Percentiles rank a stretch among this genome's conserved stretches.
phyloP scores from a whole-genome alignment of 1,284 basidiomycete species.

The Xerocomus nothofagi region DNA sequence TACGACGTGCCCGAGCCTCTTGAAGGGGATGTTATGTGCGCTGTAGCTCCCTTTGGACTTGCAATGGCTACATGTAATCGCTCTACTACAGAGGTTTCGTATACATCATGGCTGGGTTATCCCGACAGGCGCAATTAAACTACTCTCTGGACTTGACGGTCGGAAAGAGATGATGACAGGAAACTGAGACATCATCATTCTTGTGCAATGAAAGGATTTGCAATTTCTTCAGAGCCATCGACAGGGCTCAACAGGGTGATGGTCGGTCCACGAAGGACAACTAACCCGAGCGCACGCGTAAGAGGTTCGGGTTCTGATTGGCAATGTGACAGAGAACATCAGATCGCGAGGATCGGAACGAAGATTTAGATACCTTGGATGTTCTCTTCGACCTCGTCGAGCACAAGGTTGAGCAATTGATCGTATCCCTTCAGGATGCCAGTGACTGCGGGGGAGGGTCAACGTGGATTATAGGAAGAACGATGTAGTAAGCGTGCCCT shows the following conservation, averaged over 20 bases:
- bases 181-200: conserved; percentile 34
- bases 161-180: not conserved
- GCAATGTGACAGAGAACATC: conserved; percentile 6
- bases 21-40: conserved; percentile 5
- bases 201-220: conserved; percentile 73
- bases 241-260: conserved; percentile 91
- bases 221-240: conserved; percentile 89
- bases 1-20: not conserved
- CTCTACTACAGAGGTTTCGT: conserved; percentile 17
- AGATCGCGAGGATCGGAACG: conserved; percentile 18
- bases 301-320: conserved; percentile 61
- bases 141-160: conserved; percentile 1
- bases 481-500: conserved; percentile 60
- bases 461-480: not conserved
- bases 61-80: conserved; percentile 16
- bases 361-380: conserved; percentile 53
- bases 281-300: conserved; percentile 75
- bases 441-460: conserved; percentile 60
- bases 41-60: conserved; percentile 14
- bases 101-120: conserved; percentile 2
- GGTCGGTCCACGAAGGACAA: conserved; percentile 89
- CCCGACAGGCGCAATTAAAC: not conserved
- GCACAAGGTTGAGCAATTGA: conserved; percentile 93
- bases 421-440: conserved; percentile 95
- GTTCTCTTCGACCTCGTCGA: conserved; percentile 85